Conservation (phyloP, 345 rosid species). For the Kernera saxatilis region DNA sequence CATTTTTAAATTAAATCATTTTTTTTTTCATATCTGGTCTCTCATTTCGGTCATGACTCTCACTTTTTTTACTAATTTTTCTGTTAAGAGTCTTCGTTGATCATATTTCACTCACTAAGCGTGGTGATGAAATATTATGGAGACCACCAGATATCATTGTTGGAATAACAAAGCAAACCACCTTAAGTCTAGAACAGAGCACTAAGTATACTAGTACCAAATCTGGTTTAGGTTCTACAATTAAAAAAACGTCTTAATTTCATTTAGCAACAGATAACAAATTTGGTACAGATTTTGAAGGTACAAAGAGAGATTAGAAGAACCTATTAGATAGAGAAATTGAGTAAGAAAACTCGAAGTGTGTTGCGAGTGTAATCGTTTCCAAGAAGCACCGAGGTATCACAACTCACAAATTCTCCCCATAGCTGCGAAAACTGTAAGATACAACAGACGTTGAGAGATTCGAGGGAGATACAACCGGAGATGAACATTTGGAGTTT, state of each 20-base stretch:
- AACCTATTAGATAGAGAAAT: not conserved
- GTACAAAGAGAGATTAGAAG: not conserved
- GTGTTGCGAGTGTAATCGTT: not conserved
- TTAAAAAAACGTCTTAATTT: not conserved
- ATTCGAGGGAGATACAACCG: not conserved
- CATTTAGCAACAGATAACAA: not conserved
- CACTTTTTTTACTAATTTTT: not conserved
- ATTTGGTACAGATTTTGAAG: conserved; percentile 1
- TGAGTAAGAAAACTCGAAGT: not conserved
- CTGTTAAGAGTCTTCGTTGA: not conserved
- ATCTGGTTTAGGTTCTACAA: not conserved
- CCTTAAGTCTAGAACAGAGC: not conserved
- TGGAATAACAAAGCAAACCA: not conserved
- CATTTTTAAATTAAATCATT: not conserved
- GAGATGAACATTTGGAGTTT: not conserved
- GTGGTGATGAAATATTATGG: not conserved
- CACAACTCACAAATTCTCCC: not conserved
- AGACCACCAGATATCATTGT: not conserved
- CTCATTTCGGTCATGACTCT: not conserved
- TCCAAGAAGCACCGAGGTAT: not conserved
- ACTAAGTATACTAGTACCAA: not conserved
- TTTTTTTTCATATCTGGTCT: not conserved
- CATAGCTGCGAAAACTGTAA: not conserved
- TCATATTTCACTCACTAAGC: not conserved
- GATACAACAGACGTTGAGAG: conserved; percentile 2